phyloP scores from a whole-genome alignment of 768 basidiomycete genomes.

The Cubamyces sp. region DNA sequence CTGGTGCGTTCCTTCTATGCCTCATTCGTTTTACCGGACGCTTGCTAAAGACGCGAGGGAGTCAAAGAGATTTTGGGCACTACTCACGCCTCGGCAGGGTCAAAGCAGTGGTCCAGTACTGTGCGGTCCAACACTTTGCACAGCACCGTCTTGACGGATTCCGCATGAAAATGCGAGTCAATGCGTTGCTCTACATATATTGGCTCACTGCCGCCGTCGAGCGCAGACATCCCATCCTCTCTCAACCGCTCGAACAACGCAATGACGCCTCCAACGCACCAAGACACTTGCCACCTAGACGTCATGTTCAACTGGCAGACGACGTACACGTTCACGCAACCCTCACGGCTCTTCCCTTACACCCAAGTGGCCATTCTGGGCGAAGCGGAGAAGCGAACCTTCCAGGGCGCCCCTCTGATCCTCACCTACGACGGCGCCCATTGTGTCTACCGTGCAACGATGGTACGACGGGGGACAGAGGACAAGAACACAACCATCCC shows the following conservation, averaged over 20 bases:
- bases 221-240: not conserved
- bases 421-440: conserved; percentile 19
- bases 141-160: not conserved
- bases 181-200: not conserved
- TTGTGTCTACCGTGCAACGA: conserved; percentile 18
- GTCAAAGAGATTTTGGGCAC: too few species aligned
- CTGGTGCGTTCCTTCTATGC: too few species aligned
- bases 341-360: not conserved
- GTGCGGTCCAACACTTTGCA: too few species aligned
- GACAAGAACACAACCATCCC: not conserved
- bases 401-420: conserved; percentile 6
- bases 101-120: not conserved
- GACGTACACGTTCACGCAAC: conserved; percentile 6
- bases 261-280: not conserved
- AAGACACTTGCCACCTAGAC: not conserved
- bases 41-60: too few species aligned
- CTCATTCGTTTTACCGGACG: too few species aligned
- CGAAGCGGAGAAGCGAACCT: not conserved
- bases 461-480: not conserved
- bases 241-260: too few species aligned
- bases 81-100: not conserved
- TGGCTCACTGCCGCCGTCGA: too few species aligned
- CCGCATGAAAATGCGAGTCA: not conserved
- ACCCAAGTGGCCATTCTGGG: conserved; percentile 9
- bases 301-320: conserved; percentile 4